Evolutionary conservation across 2,329 filamentous ascomycete genomes (phyloP), one percentile per base, ranked within the genome.

Genomic region (Erysiphe neolycopersici): DNA sequence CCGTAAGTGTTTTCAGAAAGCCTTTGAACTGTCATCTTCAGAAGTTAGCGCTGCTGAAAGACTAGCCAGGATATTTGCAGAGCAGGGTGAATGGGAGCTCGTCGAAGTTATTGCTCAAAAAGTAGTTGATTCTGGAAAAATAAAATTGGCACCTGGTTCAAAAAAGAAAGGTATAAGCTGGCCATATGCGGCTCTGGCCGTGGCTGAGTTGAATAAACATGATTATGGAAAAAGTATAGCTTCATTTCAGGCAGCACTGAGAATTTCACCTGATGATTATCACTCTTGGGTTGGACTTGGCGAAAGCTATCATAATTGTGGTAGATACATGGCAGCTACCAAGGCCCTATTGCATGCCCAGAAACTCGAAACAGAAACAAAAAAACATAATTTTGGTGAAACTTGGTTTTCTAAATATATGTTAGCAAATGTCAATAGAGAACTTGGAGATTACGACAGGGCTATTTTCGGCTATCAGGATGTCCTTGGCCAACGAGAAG

Each of bases 381-480:
- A 64, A n/a, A 54, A 67, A 54, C 59, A 69, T 39, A 65, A 71
- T 31, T 56, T 64, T 17, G 73, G 70, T 0, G 79, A 91, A 51
- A 79, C 72, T 10, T 98, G 89, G 89, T 98, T 94, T 57, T 85
- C 85, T 8, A 82, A 82, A 55, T 94, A 94, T 59, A 91, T 98
- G 77, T 71, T 95, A 47, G 85, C 83, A 36, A 95, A 98, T 53
- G 81, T 98, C 44, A 83, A 84, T 58, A 74, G 85, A 44, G 87
- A 95, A 56, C 67, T 95, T 41, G 84, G 83, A n/a, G 77, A 91
- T 37, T 92, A 78, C 52, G 79, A 93, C 47, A 75, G 80, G 44
- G 81, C 89, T 0, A 79, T 92, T 46, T 58, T 63, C 22, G 71
- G 83, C 5, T 93, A 95, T 54, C 69, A 73, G 51, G 63, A 69